Evolutionary conservation across 192 early-diverging fungal species (phyloP).

Genomic region (Coemansia sp.): DNA sequence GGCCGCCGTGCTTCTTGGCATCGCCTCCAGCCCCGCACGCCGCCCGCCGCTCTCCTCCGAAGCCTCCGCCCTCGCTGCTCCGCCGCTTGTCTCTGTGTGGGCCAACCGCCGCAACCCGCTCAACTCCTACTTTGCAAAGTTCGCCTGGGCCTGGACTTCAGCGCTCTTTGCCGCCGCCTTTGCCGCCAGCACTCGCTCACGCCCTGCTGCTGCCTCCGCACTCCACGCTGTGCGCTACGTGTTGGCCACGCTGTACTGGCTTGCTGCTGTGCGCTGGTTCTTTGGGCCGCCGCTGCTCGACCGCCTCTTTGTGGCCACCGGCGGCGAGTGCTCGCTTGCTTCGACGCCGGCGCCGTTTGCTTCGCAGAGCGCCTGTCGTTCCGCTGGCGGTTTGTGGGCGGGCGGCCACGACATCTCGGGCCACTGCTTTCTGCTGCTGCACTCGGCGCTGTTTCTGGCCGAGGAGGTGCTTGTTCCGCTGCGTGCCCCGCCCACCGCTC

Average conservation of each 20-base stretch:
- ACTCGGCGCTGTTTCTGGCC: slow-evolving; percentile 70
- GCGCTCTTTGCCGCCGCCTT: slow-evolving; percentile 60
- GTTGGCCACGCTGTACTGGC: slow-evolving; percentile 80
- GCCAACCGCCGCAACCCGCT: slow-evolving; percentile 73
- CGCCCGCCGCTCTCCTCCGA: not conserved
- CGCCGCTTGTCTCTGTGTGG: slow-evolving; percentile 38
- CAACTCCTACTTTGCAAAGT: slow-evolving; percentile 78
- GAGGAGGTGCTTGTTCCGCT: slow-evolving; percentile 62
- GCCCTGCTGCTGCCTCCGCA: slow-evolving; percentile 10
- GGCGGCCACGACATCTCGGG: slow-evolving; percentile 87
- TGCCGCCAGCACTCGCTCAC: slow-evolving; percentile 24
- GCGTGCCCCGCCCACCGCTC: slow-evolving; percentile 23
- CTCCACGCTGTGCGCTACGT: slow-evolving; percentile 54
- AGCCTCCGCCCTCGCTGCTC: slow-evolving; percentile 5
- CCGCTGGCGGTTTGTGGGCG: slow-evolving; percentile 66
- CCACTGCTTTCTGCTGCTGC: slow-evolving; percentile 81
- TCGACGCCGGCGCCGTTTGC: not conserved
- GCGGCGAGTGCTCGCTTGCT: slow-evolving; percentile 58
- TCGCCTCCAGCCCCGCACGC: slow-evolving; percentile 6
- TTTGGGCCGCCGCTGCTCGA: slow-evolving; percentile 83
- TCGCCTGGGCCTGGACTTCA: slow-evolving; percentile 87
- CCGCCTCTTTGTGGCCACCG: slow-evolving; percentile 70
- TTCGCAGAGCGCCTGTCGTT: slow-evolving; percentile 47
- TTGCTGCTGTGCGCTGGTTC: slow-evolving; percentile 78
- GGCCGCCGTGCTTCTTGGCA: slow-evolving; percentile 28